Evolutionary conservation across 345 rosid genomes (phyloP), one percentile per base, ranked within the genome.

Genomic region (Eutrema yunnanense): DNA sequence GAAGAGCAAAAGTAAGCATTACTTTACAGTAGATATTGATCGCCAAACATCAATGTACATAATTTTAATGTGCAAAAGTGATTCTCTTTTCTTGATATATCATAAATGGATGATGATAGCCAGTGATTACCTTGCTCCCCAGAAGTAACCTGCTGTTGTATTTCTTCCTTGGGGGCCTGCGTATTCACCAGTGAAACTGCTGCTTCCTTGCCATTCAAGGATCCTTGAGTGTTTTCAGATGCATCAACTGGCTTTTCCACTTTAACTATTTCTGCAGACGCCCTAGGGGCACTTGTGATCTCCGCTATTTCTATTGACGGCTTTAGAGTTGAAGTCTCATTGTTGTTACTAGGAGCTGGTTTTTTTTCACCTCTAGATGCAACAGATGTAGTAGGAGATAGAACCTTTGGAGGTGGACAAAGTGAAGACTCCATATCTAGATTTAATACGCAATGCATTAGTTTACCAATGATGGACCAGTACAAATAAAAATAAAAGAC

Each of bases 381-480:
- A 71, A 84, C 88, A 81, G 96, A 90, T 51, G 80, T 69, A 30
- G 89, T 77, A 14, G 96, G 99, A 52, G 99, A 90, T 46, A 82
- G 86, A 81, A 75, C 65, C 84, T 83, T 92, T 61, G 89, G 86
- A 65, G 80, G 91, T 34, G 86, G 88, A 78, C 78, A 79, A 37
- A 84, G 86, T 46, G 92, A 86, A 76, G 98, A 88, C 75, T 90
- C 94, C 88, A 84, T 82, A 82, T 90, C 94, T 90, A 76, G 59
- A 81, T 26, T 42, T 54, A 54, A 55, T 30, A 47, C 26, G 26
- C 1, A 22, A 0, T 9, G 12, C 59, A 5, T 55, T 53, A 48
- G 76, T 68, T 38, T 30, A 69, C 43, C 14, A 26, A 11, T 22
- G 13, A 9, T 44, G 37, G 26, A 22, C 26, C 26, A 2, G 47